Evolutionary conservation across 2,329 filamentous ascomycete genomes (phyloP).

Genomic region (Exophiala lecanii-corni): DNA sequence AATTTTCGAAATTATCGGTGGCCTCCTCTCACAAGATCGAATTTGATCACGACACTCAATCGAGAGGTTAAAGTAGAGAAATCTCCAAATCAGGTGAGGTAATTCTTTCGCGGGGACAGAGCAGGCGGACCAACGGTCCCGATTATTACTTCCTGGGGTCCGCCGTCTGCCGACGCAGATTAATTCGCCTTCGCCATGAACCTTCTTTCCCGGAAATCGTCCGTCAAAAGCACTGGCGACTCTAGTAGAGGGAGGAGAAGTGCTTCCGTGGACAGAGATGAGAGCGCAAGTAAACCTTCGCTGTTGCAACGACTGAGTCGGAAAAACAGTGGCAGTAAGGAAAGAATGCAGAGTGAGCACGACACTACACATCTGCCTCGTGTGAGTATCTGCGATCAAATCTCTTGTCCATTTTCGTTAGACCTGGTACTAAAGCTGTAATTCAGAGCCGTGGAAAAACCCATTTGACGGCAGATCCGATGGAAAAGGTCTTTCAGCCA

Average conservation of each 20-base stretch:
- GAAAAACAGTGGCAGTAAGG: conserved; percentile 8
- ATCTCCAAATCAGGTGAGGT: too few relatives aligned
- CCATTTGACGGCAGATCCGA: background rate
- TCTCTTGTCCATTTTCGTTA: background rate
- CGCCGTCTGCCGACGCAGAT: too few relatives aligned
- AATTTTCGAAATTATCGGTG: background rate
- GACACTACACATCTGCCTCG: background rate
- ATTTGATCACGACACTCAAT: background rate
- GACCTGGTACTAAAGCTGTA: conserved; percentile 1
- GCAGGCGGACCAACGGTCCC: too few relatives aligned
- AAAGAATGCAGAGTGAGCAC: conserved; percentile 1
- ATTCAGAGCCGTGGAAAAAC: conserved; percentile 1
- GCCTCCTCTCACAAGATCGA: background rate
- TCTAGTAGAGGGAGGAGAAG: conserved; percentile 4
- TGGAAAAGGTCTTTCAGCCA: conserved; percentile 3
- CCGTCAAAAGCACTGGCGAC: conserved; percentile 6
- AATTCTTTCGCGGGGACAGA: too few relatives aligned
- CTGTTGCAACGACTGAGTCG: conserved; percentile 9
- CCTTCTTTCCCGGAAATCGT: conserved; percentile 7
- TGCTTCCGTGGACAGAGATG: conserved; percentile 3
- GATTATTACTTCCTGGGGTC: too few relatives aligned
- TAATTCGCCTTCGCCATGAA: conserved; percentile 7
- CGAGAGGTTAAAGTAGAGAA: too few relatives aligned
- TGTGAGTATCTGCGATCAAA: background rate
- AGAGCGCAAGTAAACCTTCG: conserved; percentile 9